Percentiles rank a stretch among this genome's conserved stretches.
Conservation (phyloP, 2,329 filamentous ascomycete genomes). For the Alternaria infectoria region DNA sequence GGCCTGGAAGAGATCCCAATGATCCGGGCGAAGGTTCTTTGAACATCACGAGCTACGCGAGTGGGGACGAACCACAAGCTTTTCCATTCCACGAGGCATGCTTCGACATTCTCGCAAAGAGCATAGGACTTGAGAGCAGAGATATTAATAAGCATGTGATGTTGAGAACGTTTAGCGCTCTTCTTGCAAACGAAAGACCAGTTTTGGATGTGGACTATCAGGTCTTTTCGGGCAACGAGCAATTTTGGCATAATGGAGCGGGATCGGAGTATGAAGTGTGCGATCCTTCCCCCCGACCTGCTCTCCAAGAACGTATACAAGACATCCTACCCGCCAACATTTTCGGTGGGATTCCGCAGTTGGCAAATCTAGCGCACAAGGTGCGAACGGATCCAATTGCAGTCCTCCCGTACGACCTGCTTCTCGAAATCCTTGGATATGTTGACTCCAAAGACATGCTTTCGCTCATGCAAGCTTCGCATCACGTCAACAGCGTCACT, state of each 20-base stretch:
- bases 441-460: conserved; percentile 9
- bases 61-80: not conserved
- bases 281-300: conserved; percentile 4
- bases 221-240: not conserved
- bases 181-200: not conserved
- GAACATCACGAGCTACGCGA: conserved; percentile 5
- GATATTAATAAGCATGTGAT: conserved; percentile 22
- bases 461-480: conserved; percentile 20
- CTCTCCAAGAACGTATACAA: conserved; percentile 6
- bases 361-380: conserved; percentile 2
- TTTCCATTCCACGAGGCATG: conserved; percentile 31
- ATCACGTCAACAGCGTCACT: conserved; percentile 13
- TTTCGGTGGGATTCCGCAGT: not conserved
- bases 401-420: conserved; percentile 19
- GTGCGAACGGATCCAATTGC: conserved; percentile 17
- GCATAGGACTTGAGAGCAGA: conserved; percentile 4
- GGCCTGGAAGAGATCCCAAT: conserved; percentile 15
- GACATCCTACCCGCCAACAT: conserved; percentile 15
- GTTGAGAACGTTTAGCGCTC: conserved; percentile 10
- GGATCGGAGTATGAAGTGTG: conserved; percentile 29
- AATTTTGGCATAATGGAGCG: conserved; percentile 17
- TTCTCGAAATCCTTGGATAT: conserved; percentile 11
- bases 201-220: conserved; percentile 23
- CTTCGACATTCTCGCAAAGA: conserved; percentile 19
- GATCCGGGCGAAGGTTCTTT: conserved; percentile 4